Base-by-base conservation (phyloP, 306 rosid species). In the Quercus wislizeni region DNA sequence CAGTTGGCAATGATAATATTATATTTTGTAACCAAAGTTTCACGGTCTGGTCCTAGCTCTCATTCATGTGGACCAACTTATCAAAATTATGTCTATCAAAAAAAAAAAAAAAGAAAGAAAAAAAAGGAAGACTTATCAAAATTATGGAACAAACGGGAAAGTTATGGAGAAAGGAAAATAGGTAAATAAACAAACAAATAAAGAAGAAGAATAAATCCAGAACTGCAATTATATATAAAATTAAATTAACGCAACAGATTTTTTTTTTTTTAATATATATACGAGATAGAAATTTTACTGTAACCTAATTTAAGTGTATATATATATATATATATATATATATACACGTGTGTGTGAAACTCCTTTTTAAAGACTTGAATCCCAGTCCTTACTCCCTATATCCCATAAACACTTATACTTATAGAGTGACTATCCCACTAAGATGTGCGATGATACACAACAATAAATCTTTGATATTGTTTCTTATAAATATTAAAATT, bases 381-480 rank as follows among this genome's bases (percentile, higher is more conserved):
- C 0, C 0, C 0, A 2, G 8, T 35, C 8, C 0, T 35, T 35
- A 5, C 2, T 6, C 38, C 41, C 7, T 0, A 35, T 0, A 35
- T 0, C 0, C 2, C 8, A 5, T 5, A 33, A 33, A 33, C 38
- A 33, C 7, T 33, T 33, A 35, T 35, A 35, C 0, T 6, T 35
- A 4, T 31, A 0, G 33, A 31, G 5, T 4, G 33, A 4, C 33
- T 0, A 30, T 30, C 33, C 5, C 33, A 30, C 3, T 0, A 30
- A 30, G 0, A 0, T 4, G 33, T 31, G 33, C 1, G 5, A 31
- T 4, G 33, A 0, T 31, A 35, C 9, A 0, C 2, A 41, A 2
- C 46, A 8, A 23, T 23, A 23, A 0, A 41, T 41, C 35, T 14
- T 28, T 15, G 20, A 67, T 31, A 33, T 18, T 1, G 2, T 67